These are phyloP conservation scores for Recurvomyces mirabilis DNA, from an alignment of 495 filamentous ascomycete species.

Conservation along the genomic window DNA sequence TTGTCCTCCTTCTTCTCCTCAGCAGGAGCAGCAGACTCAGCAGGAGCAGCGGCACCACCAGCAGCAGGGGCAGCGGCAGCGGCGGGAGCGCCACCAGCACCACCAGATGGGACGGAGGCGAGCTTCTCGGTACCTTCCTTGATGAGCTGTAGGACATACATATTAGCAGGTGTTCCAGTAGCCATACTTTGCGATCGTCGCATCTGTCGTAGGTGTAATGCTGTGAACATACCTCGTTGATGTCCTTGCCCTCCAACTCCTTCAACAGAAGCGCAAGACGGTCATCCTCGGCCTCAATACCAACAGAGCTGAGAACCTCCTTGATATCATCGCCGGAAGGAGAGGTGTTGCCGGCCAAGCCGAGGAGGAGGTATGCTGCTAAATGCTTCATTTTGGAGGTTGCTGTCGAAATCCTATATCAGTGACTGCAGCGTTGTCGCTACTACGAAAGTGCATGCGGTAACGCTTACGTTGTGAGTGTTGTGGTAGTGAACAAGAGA, in stretches of 20 bases:
- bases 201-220: no score
- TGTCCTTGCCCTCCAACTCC: constrained; percentile 95
- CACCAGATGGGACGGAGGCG: constrained; percentile 90
- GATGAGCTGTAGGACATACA: constrained; percentile 58
- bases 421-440: neutral
- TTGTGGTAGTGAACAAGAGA: constrained; percentile 59
- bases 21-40: constrained; percentile 61
- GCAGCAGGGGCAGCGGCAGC: constrained; percentile 54
- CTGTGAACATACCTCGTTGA: constrained; percentile 63
- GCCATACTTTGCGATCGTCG: no score
- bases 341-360: constrained; percentile 81
- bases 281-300: constrained; percentile 85
- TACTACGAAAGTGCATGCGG: neutral
- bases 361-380: constrained; percentile 95
- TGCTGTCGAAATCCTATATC: constrained; percentile 9
- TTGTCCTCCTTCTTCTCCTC: constrained; percentile 59
- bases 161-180: neutral
- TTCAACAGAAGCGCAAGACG: constrained; percentile 73
- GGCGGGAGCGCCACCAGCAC: constrained; percentile 48
- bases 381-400: constrained; percentile 94
- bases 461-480: neutral
- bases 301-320: constrained; percentile 82
- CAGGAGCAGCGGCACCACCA: constrained; percentile 51
- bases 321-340: constrained; percentile 84
- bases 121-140: constrained; percentile 83